These are phyloP conservation scores for Phellopilus nigrolimitatus DNA, from an alignment of 1,284 basidiomycete genomes.

Conservation along the genomic window DNA sequence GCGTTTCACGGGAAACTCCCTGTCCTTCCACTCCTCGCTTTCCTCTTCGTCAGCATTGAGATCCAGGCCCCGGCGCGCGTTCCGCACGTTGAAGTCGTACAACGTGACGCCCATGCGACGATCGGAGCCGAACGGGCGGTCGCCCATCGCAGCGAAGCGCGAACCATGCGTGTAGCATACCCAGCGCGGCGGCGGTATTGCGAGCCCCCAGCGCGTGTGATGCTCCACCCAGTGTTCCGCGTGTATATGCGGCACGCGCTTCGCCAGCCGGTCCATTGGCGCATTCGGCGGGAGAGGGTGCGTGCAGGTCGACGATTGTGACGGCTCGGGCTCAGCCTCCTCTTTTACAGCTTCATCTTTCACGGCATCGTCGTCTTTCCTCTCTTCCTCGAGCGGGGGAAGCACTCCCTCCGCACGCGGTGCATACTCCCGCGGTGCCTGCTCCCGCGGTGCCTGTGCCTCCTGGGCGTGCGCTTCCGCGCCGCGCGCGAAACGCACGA, in stretches of 20 bases:
- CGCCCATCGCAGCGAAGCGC: constrained; percentile 9
- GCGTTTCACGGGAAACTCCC: background rate
- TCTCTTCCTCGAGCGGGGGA: background rate
- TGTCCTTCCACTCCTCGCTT: background rate
- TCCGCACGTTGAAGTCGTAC: constrained; percentile 15
- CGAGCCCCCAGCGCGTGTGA: constrained; percentile 14
- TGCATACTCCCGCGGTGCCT: background rate
- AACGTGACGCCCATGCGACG: background rate
- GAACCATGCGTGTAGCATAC: constrained; percentile 7
- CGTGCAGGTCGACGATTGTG: background rate
- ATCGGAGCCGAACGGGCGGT: background rate
- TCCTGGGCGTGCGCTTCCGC: background rate
- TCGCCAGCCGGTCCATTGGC: background rate
- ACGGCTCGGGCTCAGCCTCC: background rate
- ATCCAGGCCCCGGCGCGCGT: background rate
- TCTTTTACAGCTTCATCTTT: background rate
- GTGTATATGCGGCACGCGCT: constrained; percentile 6
- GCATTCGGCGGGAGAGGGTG: background rate
- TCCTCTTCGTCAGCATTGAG: constrained; percentile 7
- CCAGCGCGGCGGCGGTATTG: background rate
- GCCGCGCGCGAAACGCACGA: background rate
- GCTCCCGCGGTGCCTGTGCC: background rate
- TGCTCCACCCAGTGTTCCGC: constrained; percentile 6
- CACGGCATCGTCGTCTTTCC: background rate
- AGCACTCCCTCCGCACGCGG: background rate